phyloP scores from a whole-genome alignment of 139 green algal genomes.

The Eudorina sp. region DNA sequence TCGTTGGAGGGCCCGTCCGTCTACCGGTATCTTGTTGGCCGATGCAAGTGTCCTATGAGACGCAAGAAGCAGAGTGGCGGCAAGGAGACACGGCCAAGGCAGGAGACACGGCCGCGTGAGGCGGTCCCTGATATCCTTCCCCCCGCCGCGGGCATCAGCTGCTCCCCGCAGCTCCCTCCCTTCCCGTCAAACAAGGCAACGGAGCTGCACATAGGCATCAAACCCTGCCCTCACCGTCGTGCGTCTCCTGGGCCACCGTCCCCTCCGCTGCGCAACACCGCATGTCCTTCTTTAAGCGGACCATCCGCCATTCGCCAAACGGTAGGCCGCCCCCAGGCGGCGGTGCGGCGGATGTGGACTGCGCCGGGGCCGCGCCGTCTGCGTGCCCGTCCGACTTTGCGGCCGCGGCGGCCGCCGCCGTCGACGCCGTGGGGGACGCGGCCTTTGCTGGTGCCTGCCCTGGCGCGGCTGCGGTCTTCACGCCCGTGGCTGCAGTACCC shows the following conservation, averaged over 20 bases:
- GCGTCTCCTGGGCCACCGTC: slow-evolving; percentile 54
- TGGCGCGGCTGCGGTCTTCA: not conserved
- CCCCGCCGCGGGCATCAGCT: too few species aligned
- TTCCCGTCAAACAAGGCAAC: too few species aligned
- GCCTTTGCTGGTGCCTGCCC: not conserved
- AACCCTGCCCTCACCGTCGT: slow-evolving; percentile 46
- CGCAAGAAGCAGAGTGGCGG: too few species aligned
- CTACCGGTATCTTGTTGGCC: too few species aligned
- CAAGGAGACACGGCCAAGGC: too few species aligned
- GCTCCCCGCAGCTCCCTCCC: too few species aligned
- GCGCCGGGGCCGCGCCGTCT: not conserved
- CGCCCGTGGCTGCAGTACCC: not conserved
- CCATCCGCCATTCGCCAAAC: slow-evolving; percentile 46
- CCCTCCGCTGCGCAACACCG: slow-evolving; percentile 46
- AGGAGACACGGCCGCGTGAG: too few species aligned
- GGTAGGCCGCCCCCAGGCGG: slow-evolving; percentile 7
- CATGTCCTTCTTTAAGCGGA: slow-evolving; percentile 50
- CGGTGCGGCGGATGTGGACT: not conserved
- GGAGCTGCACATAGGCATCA: too few species aligned
- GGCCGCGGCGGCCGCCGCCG: not conserved
- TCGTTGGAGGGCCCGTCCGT: too few species aligned
- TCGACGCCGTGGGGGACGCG: not conserved
- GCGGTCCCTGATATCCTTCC: too few species aligned
- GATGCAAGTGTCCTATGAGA: too few species aligned
- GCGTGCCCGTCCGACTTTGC: not conserved